phyloP scores from a whole-genome alignment of 2,329 filamentous ascomycete species.

The Neonectria ditissima region DNA sequence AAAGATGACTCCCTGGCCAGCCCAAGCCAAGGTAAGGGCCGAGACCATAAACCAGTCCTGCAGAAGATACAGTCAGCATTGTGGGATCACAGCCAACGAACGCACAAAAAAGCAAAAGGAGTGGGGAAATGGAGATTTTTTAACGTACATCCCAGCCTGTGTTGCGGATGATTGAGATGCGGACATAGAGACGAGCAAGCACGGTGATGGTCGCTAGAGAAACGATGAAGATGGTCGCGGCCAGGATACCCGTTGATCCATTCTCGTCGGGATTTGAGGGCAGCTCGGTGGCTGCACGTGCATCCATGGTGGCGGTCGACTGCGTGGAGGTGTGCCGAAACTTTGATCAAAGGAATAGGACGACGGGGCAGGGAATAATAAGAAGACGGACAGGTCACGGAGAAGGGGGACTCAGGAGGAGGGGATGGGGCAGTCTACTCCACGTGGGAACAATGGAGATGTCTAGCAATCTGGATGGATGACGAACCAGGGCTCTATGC shows the following conservation, averaged over 20 bases:
- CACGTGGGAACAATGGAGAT: constrained; percentile 8
- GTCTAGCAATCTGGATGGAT: background rate
- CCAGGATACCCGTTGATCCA: constrained; percentile 53
- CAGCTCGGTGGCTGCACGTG: constrained; percentile 13
- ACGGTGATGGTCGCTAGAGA: constrained; percentile 53
- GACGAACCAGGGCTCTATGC: constrained; percentile 4
- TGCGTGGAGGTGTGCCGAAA: constrained; percentile 22
- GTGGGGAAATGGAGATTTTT: background rate
- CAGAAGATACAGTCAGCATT: constrained; percentile 2
- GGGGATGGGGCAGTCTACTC: background rate
- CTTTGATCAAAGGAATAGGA: constrained; percentile 15
- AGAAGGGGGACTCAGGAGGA: background rate
- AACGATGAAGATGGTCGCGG: constrained; percentile 54
- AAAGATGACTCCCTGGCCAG: constrained; percentile 55
- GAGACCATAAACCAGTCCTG: constrained; percentile 49
- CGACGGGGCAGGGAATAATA: constrained; percentile 27
- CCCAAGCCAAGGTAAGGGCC: constrained; percentile 48
- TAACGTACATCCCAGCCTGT: constrained; percentile 59
- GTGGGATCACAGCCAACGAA: background rate
- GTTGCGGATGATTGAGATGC: constrained; percentile 58
- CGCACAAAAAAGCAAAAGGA: background rate
- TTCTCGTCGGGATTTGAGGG: constrained; percentile 51
- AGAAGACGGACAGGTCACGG: constrained; percentile 18
- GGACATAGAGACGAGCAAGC: constrained; percentile 58
- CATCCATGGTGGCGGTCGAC: constrained; percentile 33